These are phyloP conservation scores for Rosellinia necatrix DNA, from an alignment of 2,329 filamentous ascomycete genomes.

Conservation along the genomic window DNA sequence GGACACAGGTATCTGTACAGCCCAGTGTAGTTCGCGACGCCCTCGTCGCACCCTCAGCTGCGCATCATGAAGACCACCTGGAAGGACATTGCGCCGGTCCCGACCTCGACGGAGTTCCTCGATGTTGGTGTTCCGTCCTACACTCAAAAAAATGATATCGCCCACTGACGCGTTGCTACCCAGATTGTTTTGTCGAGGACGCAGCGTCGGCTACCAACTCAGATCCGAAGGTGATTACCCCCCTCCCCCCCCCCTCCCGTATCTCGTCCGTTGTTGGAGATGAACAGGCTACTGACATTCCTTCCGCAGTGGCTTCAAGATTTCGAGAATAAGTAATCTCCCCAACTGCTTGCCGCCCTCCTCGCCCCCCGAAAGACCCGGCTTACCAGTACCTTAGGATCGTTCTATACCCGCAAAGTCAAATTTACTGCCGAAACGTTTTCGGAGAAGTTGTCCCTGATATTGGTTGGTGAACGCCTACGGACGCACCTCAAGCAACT, in stretches of 20 bases:
- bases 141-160: not conserved
- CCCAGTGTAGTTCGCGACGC: constrained; percentile 8
- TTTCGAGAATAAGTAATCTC: constrained; percentile 73
- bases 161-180: constrained; percentile 8
- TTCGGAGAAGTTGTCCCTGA: constrained; percentile 75
- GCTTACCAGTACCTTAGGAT: constrained; percentile 45
- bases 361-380: not conserved
- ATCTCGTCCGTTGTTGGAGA: not conserved
- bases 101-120: constrained; percentile 92
- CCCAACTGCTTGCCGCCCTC: not conserved
- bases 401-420: constrained; percentile 96
- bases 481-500: not conserved
- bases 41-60: constrained; percentile 31
- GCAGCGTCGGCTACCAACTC: constrained; percentile 89
- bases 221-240: constrained; percentile 67
- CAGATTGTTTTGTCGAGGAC: constrained; percentile 84
- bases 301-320: constrained; percentile 83
- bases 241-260: not conserved
- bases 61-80: constrained; percentile 65
- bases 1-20: too few species aligned
- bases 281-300: constrained; percentile 3
- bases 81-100: constrained; percentile 85
- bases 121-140: constrained; percentile 58
- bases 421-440: constrained; percentile 98
- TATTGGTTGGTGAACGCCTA: constrained; percentile 19